These are phyloP conservation scores for Aspergillus pseudoglaucus DNA, from an alignment of 2,329 filamentous ascomycete genomes.

Conservation along the genomic window DNA sequence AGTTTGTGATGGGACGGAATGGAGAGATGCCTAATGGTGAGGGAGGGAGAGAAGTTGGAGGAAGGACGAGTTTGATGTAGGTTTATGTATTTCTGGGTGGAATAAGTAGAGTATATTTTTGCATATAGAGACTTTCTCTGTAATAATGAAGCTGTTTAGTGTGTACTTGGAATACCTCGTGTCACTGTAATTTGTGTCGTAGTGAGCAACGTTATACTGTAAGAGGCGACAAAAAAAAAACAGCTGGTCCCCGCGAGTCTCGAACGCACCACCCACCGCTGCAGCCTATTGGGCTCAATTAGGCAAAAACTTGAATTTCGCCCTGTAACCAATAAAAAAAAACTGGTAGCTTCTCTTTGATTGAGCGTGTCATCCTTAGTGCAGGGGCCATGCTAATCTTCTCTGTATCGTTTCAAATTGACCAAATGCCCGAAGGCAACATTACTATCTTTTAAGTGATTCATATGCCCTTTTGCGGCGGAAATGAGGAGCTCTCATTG, in stretches of 20 bases:
- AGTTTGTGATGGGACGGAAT: conserved; percentile 88
- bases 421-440: conserved; percentile 51
- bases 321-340: conserved; percentile 44
- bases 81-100: not conserved
- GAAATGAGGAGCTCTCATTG: conserved; percentile 4
- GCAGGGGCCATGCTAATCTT: conserved; percentile 78
- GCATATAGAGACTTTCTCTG: not conserved
- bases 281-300: not conserved
- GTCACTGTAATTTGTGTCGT: too few species aligned
- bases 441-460: conserved; percentile 4
- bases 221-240: conserved; percentile 1
- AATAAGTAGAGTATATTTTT: conserved; percentile 1
- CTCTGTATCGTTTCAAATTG: conserved; percentile 66
- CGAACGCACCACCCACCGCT: conserved; percentile 3
- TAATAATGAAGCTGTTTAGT: not conserved
- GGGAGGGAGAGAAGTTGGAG: conserved; percentile 84
- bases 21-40: conserved; percentile 95
- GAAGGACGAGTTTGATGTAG: conserved; percentile 81
- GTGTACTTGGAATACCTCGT: not conserved
- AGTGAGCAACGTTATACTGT: too few species aligned
- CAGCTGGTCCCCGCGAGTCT: not conserved
- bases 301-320: conserved; percentile 10
- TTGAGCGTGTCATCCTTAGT: conserved; percentile 93
- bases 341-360: conserved; percentile 69
- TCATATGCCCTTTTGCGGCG: conserved; percentile 13